Percentiles rank a stretch among this genome's conserved stretches.
Evolutionary conservation across 2,329 filamentous ascomycete genomes (phyloP).

Genomic region (Trichophyton benhamiae): DNA sequence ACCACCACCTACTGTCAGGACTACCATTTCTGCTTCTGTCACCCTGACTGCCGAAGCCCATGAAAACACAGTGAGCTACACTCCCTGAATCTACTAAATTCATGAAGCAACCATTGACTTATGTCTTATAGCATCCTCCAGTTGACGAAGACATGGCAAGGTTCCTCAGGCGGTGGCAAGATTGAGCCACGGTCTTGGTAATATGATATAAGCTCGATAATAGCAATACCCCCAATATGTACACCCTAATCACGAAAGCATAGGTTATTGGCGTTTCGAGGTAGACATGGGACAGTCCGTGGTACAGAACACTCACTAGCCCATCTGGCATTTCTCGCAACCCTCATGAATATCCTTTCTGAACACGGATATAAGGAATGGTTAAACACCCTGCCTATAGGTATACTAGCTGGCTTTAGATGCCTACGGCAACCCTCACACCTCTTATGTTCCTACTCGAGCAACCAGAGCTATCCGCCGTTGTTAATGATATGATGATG

Average conservation of each 20-base stretch:
- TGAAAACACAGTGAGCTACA: conserved; percentile 46
- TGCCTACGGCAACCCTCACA: background rate
- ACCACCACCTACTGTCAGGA: conserved; percentile 34
- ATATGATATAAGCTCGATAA: background rate
- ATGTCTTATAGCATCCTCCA: conserved; percentile 23
- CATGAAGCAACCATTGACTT: background rate
- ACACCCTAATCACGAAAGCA: background rate
- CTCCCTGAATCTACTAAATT: background rate
- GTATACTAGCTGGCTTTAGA: background rate
- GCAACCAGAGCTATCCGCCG: background rate
- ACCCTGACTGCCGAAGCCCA: conserved; percentile 40
- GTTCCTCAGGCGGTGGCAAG: conserved; percentile 48
- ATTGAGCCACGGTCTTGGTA: conserved; percentile 28
- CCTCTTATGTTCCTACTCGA: background rate
- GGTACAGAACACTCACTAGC: background rate
- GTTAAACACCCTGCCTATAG: background rate
- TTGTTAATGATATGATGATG: background rate
- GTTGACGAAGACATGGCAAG: conserved; percentile 44
- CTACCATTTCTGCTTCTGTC: conserved; percentile 38
- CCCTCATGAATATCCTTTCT: background rate
- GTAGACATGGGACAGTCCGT: background rate
- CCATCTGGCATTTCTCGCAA: background rate
- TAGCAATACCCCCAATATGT: background rate
- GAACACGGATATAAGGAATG: background rate
- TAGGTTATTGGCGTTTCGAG: background rate